Base-by-base conservation (phyloP, 2,329 filamentous ascomycete genomes). In the Diaporthe citriasiana region DNA sequence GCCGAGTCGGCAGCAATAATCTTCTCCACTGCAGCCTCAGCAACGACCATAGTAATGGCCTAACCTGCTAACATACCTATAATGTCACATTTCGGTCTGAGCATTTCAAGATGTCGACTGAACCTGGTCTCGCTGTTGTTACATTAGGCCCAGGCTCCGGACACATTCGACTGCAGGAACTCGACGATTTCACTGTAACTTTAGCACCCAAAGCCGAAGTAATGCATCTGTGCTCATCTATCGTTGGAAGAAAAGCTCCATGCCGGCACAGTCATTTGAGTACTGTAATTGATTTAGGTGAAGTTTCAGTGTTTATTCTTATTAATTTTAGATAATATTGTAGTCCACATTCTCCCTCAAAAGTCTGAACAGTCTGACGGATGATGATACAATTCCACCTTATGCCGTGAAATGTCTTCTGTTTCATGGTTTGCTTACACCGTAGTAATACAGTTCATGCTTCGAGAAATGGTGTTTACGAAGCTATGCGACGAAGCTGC, bases 31-130 rank as follows among this genome's bases (percentile, higher is more conserved):
- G 91, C 91, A 55, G 87, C 87, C 84, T 93, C 92, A 25, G 91
- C 89, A 25, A 88, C 90, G 47, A 91, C 86, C 80, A 93, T 90
- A 77, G 93, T 89, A 51, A 90, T 88, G 1, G 90, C 88, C 63
- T 90, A n/a, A n/a, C n/a, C n/a, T n/a, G n/a, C n/a, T 30, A 1
- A 27, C 35, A 10, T 5, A 42, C 7, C 12, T 6, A 42, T 60
- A 42, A 35, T 38, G 33, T 27, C 55, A 59, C 35, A 2, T 17
- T 59, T 35, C 25, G 33, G 12, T 38, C 33, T 25, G 15, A 59
- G 35, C 33, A 17, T 59, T 33, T 25, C 12, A 1, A 15, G 15
- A 25, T 25, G 10, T 25, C 40, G 30, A 38, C 22, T n/a, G 12
- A 15, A 13, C 4, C 1, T 59, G 35, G 12, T 4, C 55, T 35